Conservation (phyloP, 2,329 filamentous ascomycete genomes). For the Dactylellina haptotyla region DNA sequence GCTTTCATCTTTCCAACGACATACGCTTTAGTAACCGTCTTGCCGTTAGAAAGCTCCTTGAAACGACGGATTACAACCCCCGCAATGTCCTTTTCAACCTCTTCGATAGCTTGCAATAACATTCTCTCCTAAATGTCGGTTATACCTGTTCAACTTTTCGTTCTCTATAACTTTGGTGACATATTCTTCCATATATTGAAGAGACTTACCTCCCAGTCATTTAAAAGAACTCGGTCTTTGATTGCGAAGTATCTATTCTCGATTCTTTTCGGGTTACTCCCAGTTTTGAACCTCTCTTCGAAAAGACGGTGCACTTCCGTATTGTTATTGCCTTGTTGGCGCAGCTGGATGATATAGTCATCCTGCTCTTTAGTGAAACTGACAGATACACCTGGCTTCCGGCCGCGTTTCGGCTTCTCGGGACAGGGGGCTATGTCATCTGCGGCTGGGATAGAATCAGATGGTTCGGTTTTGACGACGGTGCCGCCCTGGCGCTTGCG, state of each 20-base stretch:
- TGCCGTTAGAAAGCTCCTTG: slow-evolving; percentile 24
- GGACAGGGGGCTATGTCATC: neutral
- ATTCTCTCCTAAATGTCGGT: slow-evolving; percentile 1
- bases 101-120: slow-evolving; percentile 28
- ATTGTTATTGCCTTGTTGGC: slow-evolving; percentile 23
- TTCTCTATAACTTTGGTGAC: neutral
- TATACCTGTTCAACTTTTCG: too few relatives aligned
- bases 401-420: slow-evolving; percentile 7
- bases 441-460: too few relatives aligned
- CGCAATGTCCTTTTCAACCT: slow-evolving; percentile 18
- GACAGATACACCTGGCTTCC: neutral
- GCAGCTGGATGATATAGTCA: slow-evolving; percentile 26
- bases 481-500: too few relatives aligned
- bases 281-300: slow-evolving; percentile 14
- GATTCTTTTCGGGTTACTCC: slow-evolving; percentile 20
- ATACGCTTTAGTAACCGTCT: slow-evolving; percentile 26
- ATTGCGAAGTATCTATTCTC: slow-evolving; percentile 24
- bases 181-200: neutral
- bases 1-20: slow-evolving; percentile 17
- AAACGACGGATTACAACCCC: slow-evolving; percentile 14
- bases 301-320: slow-evolving; percentile 14
- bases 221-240: slow-evolving; percentile 9
- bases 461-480: too few relatives aligned
- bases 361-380: slow-evolving; percentile 21
- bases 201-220: slow-evolving; percentile 7